Percentiles rank a stretch among this genome's conserved stretches.
Conservation (phyloP, 768 basidiomycete genomes). For the Rhodotorula toruloides region DNA sequence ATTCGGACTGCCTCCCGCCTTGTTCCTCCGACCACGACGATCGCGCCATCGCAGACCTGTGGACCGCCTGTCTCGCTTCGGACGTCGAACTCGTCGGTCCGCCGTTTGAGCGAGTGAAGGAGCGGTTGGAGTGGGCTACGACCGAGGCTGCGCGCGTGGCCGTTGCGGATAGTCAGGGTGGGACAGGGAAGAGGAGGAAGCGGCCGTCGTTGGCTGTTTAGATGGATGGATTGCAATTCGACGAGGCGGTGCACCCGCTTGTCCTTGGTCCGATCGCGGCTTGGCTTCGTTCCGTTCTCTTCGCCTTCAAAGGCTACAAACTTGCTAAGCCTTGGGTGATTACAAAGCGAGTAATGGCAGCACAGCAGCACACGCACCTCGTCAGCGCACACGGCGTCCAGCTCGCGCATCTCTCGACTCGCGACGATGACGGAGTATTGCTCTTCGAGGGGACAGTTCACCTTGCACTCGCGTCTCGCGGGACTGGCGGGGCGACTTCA, state of each 20-base stretch:
- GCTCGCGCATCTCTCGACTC: not conserved
- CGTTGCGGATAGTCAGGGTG: not conserved
- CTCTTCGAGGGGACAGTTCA: not conserved
- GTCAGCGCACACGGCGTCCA: not conserved
- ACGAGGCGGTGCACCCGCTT: not conserved
- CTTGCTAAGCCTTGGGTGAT: not conserved
- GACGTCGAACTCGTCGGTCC: slow-evolving; percentile 3
- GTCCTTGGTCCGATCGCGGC: not conserved
- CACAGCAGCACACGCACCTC: not conserved
- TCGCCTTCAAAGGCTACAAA: too few relatives aligned
- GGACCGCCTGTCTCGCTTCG: not conserved
- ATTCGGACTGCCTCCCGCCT: not conserved
- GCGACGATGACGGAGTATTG: too few relatives aligned
- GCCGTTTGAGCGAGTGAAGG: not conserved
- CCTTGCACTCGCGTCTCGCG: too few relatives aligned
- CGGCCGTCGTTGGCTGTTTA: slow-evolving; percentile 8
- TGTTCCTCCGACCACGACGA: not conserved
- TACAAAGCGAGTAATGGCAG: not conserved
- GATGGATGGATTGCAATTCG: not conserved
- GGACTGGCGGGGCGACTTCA: too few relatives aligned
- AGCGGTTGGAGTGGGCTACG: slow-evolving; percentile 11
- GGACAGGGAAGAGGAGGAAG: slow-evolving; percentile 9
- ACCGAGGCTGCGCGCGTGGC: not conserved
- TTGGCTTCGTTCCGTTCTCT: not conserved
- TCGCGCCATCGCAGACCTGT: not conserved